phyloP scores from a whole-genome alignment of 257 asterid species.

The Rehmannia glutinosa region DNA sequence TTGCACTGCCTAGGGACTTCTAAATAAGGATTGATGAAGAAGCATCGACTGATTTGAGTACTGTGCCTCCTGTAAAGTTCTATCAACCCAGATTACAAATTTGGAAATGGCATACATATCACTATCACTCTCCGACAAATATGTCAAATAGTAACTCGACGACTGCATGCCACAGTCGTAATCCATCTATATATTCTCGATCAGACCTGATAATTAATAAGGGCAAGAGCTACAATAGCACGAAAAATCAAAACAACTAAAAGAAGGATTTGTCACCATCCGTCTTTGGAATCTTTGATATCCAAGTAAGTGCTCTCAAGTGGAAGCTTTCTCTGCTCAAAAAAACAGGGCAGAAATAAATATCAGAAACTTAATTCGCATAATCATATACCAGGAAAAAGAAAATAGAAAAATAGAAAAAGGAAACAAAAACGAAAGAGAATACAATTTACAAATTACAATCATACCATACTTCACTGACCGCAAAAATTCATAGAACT shows the following conservation, averaged over 20 bases:
- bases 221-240: background rate
- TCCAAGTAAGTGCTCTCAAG: constrained; percentile 69
- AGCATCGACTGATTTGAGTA: background rate
- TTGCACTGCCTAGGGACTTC: background rate
- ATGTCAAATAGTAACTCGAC: too few relatives aligned
- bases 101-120: constrained; percentile 1
- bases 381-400: background rate
- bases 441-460: too few relatives aligned
- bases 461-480: background rate
- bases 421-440: background rate
- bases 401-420: background rate
- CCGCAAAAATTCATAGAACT: background rate
- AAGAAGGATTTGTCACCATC: constrained; percentile 49
- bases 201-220: background rate
- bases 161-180: too few relatives aligned
- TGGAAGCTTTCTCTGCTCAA: constrained; percentile 89
- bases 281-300: constrained; percentile 57
- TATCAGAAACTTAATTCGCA: background rate
- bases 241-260: background rate
- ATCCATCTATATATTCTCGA: background rate
- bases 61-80: background rate
- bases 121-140: background rate
- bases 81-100: too few relatives aligned
- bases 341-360: constrained; percentile 8
- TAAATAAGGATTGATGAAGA: background rate